Conservation (phyloP, 164 flowering plant species). For the Kingdonia uniflora region DNA sequence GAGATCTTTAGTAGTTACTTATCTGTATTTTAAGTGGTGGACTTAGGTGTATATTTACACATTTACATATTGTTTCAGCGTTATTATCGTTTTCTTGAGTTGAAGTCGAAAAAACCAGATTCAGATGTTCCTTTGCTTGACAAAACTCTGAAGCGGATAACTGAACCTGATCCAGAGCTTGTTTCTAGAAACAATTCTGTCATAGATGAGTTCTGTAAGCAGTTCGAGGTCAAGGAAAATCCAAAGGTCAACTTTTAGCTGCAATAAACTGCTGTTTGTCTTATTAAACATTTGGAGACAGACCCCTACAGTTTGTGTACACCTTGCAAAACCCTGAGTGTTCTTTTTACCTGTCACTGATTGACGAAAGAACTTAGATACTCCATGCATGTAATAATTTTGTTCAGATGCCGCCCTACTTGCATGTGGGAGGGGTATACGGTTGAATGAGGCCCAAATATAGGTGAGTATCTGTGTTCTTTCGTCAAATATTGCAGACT, state of each 20-base stretch:
- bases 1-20: background rate
- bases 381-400: no score
- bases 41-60: background rate
- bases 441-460: no score
- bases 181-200: constrained; percentile 36
- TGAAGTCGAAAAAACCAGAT: constrained; percentile 68
- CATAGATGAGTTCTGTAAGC: constrained; percentile 41
- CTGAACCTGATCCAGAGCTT: constrained; percentile 70
- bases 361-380: no score
- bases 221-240: constrained; percentile 69
- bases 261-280: background rate
- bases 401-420: no score
- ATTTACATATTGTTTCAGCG: constrained; percentile 40
- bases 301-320: no score
- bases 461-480: no score
- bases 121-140: constrained; percentile 82
- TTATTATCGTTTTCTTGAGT: constrained; percentile 57
- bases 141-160: constrained; percentile 57
- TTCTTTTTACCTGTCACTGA: no score
- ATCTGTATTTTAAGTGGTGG: background rate
- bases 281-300: background rate
- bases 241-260: constrained; percentile 40
- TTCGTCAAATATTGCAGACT: no score
- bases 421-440: no score
- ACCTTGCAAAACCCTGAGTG: no score